These are phyloP conservation scores for Leccinum holopus DNA, from an alignment of 1,284 basidiomycete species.

Conservation along the genomic window DNA sequence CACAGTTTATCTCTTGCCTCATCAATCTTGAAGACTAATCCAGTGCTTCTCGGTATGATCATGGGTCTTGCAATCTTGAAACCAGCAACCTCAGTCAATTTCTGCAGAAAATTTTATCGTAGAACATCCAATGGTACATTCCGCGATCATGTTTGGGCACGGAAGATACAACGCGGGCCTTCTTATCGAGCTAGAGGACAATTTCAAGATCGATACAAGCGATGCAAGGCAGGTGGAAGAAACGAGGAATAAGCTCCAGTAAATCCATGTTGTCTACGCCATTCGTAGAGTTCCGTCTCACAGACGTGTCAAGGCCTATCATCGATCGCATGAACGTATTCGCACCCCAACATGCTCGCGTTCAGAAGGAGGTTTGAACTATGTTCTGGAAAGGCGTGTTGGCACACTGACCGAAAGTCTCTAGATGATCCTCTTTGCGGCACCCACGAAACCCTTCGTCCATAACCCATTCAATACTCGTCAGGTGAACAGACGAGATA, in stretches of 20 bases:
- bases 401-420: neutral
- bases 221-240: conserved; percentile 14
- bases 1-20: neutral
- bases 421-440: conserved; percentile 22
- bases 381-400: neutral
- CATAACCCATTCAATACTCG: neutral
- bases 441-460: conserved; percentile 16
- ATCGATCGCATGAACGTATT: conserved; percentile 41
- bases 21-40: conserved; percentile 17
- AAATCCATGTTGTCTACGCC: neutral
- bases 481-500: conserved; percentile 14
- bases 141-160: conserved; percentile 40
- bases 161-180: conserved; percentile 40
- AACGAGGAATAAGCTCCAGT: conserved; percentile 19
- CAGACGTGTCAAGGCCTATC: conserved; percentile 31
- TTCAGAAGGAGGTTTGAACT: conserved; percentile 39
- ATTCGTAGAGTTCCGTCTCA: conserved; percentile 4
- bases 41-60: conserved; percentile 17
- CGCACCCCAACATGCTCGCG: conserved; percentile 41
- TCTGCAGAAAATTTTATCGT: conserved; percentile 16
- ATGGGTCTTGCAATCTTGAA: neutral
- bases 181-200: conserved; percentile 35
- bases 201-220: conserved; percentile 27
- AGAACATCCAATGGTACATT: conserved; percentile 16
- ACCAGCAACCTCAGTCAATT: neutral